These are phyloP conservation scores for Jimgerdemannia flammicorona DNA, from an alignment of 192 early-diverging fungal genomes.

Conservation along the genomic window DNA sequence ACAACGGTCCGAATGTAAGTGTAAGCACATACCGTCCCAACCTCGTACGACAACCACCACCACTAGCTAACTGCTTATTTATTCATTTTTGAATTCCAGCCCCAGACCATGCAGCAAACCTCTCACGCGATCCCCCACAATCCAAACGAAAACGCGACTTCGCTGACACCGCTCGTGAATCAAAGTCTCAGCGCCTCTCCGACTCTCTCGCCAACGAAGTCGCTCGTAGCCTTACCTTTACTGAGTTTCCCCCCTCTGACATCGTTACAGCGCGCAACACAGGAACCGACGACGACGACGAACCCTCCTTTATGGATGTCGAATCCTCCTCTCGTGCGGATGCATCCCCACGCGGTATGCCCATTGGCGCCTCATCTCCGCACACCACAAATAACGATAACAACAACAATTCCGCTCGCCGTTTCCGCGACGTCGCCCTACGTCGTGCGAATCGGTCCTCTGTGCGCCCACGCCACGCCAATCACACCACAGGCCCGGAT, in stretches of 20 bases:
- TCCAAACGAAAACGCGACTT: conserved; percentile 31
- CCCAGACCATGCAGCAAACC: background rate
- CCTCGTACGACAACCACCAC: too few relatives aligned
- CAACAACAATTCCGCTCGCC: too few relatives aligned
- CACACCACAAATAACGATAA: background rate
- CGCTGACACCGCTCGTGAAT: conserved; percentile 21
- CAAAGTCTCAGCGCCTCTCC: conserved; percentile 27
- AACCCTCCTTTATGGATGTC: background rate
- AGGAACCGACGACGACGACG: background rate
- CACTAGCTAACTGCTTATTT: too few relatives aligned
- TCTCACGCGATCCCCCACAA: background rate
- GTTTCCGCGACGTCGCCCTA: background rate
- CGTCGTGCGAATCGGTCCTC: background rate
- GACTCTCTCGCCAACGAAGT: conserved; percentile 28
- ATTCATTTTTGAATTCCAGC: background rate
- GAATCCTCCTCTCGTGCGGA: background rate
- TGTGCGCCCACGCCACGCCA: background rate
- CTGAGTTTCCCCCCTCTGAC: background rate
- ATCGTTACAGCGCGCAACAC: background rate
- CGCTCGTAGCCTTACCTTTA: conserved; percentile 26
- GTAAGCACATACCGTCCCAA: background rate
- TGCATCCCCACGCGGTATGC: background rate
- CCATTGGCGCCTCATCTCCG: background rate
- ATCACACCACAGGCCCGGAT: background rate
- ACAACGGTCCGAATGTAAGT: background rate